Evolutionary conservation across 306 rosid genomes (phyloP).

Genomic region (Acacia acuminata): DNA sequence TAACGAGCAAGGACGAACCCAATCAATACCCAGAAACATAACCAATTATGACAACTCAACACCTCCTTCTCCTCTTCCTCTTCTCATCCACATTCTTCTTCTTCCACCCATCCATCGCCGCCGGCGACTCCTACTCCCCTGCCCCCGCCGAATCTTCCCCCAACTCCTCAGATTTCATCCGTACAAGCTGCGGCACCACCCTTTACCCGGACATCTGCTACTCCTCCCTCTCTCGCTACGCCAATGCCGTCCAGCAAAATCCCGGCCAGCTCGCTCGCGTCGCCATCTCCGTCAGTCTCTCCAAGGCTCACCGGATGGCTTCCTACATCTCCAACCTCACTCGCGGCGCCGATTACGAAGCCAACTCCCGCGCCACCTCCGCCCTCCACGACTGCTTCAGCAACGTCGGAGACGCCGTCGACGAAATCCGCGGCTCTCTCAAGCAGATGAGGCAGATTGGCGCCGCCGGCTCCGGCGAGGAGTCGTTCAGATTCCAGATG

Average conservation of each 20-base stretch:
- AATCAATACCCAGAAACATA: background rate
- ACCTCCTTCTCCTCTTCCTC: conserved; percentile 18
- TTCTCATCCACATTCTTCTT: conserved; percentile 28
- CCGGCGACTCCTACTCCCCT: background rate
- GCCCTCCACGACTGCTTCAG: conserved; percentile 87
- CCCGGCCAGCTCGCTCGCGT: conserved; percentile 82
- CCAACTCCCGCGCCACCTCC: conserved; percentile 46
- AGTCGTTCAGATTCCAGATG: conserved; percentile 79
- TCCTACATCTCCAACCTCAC: conserved; percentile 63
- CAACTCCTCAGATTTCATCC: conserved; percentile 64
- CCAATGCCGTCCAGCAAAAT: conserved; percentile 67
- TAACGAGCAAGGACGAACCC: background rate
- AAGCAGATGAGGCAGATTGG: conserved; percentile 79
- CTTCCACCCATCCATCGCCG: background rate
- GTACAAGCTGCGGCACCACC: conserved; percentile 68
- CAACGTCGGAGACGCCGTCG: conserved; percentile 84
- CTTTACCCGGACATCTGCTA: conserved; percentile 90
- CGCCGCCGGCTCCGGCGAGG: conserved; percentile 34
- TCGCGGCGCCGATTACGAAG: conserved; percentile 57
- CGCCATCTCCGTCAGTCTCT: conserved; percentile 70
- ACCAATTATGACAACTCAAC: conserved; percentile 37
- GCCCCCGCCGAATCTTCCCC: background rate
- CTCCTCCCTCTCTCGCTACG: conserved; percentile 80
- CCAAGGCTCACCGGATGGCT: conserved; percentile 54
- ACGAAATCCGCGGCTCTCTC: conserved; percentile 83